Evolutionary conservation across 345 rosid genomes (phyloP), one percentile per base, ranked within the genome.

Genomic region (Linum tenue): DNA sequence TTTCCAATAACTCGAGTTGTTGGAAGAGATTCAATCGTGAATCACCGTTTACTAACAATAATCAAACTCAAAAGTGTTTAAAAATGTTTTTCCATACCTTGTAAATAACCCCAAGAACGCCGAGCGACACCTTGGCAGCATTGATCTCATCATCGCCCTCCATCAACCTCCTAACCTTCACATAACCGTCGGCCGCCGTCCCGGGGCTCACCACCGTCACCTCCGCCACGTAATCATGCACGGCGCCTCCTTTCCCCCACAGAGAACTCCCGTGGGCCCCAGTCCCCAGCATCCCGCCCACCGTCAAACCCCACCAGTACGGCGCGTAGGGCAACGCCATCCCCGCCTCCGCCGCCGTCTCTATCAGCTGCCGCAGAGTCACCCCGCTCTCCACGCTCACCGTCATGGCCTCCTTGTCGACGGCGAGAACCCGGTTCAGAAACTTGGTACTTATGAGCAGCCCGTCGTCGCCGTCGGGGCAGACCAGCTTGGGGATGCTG

Each of bases 211-310:
- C 88, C 2, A 90, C 77, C 31, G 78, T 81, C 17, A 90, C 66
- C 35, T 62, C 82, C 62, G 67, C 78, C 14, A 83, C 87, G 40
- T 83, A 78, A 69, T 90, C 95, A 77, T 91, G 92, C 62, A 91
- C 76, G 1, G 96, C 69, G 22, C 97, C 96, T 61, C 70, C 82
- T 12, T 79, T 84, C 31, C 31, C 31, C 89, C 89, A 86, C 62
- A 86, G 64, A 3, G 96, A 65, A 78, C 97, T 91, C 4, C 97
- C 97, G 8, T 91, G 97, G 22, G 97, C 89, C 2, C 97, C 96
- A 3, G 96, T 88, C 7, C 86, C 79, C 72, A 91, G 15, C 35
- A 91, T 51, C 3, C 97, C 97, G 3, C 97, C 97, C 0, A 88
- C 70, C 8, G 96, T 90, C 37, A 88, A 35, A 5, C 97, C 97